Evolutionary conservation across 2,329 filamentous ascomycete genomes (phyloP), one percentile per base, ranked within the genome.

Genomic region (Calcarisporium arbuscula): DNA sequence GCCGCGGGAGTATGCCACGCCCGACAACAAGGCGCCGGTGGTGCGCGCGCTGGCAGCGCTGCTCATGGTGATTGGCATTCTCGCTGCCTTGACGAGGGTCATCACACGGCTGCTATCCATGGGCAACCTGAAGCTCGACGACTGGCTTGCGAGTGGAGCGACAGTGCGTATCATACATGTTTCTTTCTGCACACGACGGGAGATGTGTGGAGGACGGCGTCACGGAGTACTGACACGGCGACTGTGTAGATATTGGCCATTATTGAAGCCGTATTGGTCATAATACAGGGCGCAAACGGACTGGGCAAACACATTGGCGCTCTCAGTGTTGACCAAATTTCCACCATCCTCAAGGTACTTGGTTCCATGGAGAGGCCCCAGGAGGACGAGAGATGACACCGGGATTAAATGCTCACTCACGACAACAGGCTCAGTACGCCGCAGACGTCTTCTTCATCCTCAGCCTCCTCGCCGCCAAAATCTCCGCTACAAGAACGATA

Each of bases 11-110:
- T 33, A 36, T 19, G 45, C 46, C 27, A 47, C 45, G 17, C 36
- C 44, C 15, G 42, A 35, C 25, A 48, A 48, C 39, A 49, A 49
- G 34, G 35, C 45, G 36, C 47, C 45, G 28, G 23, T 49, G 10
- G 40, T 49, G 22, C 40, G 45, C 19, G 47, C 47, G 11, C 18
- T 48, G 17, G 31, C 45, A 19, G 44, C 40, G 30, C 34, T 48
- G 10, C 37, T 49, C 22, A 47, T 49, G 44, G 45, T 48, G 5
- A 42, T 49, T 25, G 30, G 42, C 11, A 39, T 47, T 8, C 39
- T 49, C 12, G 37, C 47, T 4, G 40, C 43, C 17, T 28, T 43
- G 4, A 45, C 42, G 6, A 40, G 47, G 2, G 18, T 48, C 10
- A 34, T 31, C 8, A 48, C 42, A n/a, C 28, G 44, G 21, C 27